Conservation (phyloP, 2,329 filamentous ascomycete genomes). For the Penicillium janthinellum region DNA sequence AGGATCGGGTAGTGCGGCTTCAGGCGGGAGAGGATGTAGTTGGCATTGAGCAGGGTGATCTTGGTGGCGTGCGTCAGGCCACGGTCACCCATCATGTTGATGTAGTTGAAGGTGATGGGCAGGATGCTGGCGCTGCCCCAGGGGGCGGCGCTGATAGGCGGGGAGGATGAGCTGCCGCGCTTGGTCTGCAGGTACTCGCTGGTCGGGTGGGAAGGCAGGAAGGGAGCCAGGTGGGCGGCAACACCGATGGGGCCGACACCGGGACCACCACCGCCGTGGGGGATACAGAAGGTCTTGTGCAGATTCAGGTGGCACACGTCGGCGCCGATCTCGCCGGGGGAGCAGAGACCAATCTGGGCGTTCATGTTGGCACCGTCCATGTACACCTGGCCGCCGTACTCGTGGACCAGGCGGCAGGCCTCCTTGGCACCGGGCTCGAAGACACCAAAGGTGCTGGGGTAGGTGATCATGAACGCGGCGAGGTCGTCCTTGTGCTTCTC, state of each 20-base stretch:
- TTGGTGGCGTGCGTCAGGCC: conserved; percentile 89
- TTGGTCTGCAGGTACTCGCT: conserved; percentile 51
- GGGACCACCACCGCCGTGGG: conserved; percentile 90
- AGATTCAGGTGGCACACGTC: conserved; percentile 97
- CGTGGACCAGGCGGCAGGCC: conserved; percentile 81
- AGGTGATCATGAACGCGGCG: conserved; percentile 94
- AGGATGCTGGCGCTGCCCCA: conserved; percentile 90
- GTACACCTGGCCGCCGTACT: conserved; percentile 89
- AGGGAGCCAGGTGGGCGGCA: conserved; percentile 74
- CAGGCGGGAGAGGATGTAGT: conserved; percentile 90
- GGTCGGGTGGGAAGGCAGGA: conserved; percentile 72
- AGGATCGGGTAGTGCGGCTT: conserved; percentile 84
- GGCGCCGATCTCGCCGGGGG: conserved; percentile 90
- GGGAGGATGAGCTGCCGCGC: conserved; percentile 55
- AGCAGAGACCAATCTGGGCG: conserved; percentile 93
- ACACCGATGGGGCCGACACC: conserved; percentile 94
- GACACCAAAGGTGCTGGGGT: conserved; percentile 91
- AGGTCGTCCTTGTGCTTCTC: conserved; percentile 83
- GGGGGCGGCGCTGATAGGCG: conserved; percentile 74
- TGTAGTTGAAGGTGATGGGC: conserved; percentile 93
- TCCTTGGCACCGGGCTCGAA: conserved; percentile 89
- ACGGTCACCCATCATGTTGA: conserved; percentile 84
- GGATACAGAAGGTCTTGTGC: conserved; percentile 99
- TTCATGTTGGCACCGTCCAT: conserved; percentile 99
- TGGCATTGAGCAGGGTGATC: conserved; percentile 91